Evolutionary conservation across 164 flowering plant genomes (phyloP).

Genomic region (Nelumbo lutea): DNA sequence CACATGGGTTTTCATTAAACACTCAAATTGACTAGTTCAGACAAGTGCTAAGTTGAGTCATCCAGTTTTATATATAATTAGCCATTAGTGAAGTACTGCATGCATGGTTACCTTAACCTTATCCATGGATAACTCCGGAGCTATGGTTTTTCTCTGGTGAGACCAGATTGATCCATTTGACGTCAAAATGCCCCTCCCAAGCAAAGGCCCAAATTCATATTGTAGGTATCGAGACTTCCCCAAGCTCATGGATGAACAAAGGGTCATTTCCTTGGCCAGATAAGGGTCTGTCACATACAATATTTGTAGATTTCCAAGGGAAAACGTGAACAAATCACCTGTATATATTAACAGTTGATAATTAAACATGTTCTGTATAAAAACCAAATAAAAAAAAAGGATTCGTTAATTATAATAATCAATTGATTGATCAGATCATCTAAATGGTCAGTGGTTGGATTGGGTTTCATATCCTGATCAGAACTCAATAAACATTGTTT

Average conservation of each 20-base stretch:
- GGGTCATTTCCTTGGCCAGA: not conserved
- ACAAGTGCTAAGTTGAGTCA: no score
- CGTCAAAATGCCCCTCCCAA: not conserved
- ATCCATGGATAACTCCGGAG: not conserved
- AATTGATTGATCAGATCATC: no score
- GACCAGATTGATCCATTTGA: not conserved
- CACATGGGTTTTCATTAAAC: no score
- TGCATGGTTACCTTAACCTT: not conserved
- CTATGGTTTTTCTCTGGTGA: not conserved
- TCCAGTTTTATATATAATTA: no score
- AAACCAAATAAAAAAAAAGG: no score
- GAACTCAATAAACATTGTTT: not conserved
- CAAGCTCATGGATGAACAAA: not conserved
- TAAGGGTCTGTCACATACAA: not conserved
- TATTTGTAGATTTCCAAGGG: not conserved
- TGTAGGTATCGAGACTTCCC: slow-evolving; percentile 1
- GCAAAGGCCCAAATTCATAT: not conserved
- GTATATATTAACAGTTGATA: no score
- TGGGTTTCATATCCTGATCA: no score
- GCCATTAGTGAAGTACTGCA: no score
- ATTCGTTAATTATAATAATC: no score
- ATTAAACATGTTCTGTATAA: no score
- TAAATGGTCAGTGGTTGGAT: no score
- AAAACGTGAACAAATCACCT: not conserved
- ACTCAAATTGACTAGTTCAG: no score